These are phyloP conservation scores for Fusarium sp. DNA, from an alignment of 2,329 filamentous ascomycete species.

Conservation along the genomic window DNA sequence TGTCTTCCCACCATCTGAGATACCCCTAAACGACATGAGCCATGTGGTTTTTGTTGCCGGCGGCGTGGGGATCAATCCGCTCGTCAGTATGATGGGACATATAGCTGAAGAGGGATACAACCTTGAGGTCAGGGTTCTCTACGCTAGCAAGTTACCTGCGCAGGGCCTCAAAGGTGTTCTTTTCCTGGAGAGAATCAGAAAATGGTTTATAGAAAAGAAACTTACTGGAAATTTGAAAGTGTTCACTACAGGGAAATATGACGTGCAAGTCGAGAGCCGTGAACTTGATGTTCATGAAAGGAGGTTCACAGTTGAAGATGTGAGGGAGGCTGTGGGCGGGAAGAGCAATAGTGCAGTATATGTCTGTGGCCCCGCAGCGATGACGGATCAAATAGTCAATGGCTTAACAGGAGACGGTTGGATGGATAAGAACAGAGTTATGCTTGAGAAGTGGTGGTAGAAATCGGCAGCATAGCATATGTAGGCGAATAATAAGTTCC, in stretches of 20 bases:
- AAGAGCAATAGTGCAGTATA: slow-evolving; percentile 62
- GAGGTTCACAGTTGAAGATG: slow-evolving; percentile 55
- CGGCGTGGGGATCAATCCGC: slow-evolving; percentile 83
- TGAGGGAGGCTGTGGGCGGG: slow-evolving; percentile 51
- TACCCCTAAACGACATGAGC: slow-evolving; percentile 55
- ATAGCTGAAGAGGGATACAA: slow-evolving; percentile 53
- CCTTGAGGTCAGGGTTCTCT: slow-evolving; percentile 67
- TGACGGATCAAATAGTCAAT: slow-evolving; percentile 73
- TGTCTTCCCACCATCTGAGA: slow-evolving; percentile 72
- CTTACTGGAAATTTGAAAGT: slow-evolving; percentile 52
- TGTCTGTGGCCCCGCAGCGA: slow-evolving; percentile 72
- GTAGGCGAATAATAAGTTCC: no score
- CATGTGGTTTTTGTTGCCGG: slow-evolving; percentile 79
- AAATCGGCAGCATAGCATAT: not conserved
- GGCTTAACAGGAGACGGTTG: slow-evolving; percentile 51
- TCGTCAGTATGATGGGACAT: slow-evolving; percentile 76
- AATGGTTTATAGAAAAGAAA: slow-evolving; percentile 50
- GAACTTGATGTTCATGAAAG: slow-evolving; percentile 43
- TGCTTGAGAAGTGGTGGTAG: slow-evolving; percentile 73
- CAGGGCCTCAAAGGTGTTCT: slow-evolving; percentile 52
- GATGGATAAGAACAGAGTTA: slow-evolving; percentile 57
- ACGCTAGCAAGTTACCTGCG: slow-evolving; percentile 59
- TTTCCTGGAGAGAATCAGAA: slow-evolving; percentile 60
- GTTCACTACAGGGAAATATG: slow-evolving; percentile 55
- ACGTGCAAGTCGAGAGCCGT: not conserved